Evolutionary conservation across 345 rosid genomes (phyloP).

Genomic region (Turritis glabra): DNA sequence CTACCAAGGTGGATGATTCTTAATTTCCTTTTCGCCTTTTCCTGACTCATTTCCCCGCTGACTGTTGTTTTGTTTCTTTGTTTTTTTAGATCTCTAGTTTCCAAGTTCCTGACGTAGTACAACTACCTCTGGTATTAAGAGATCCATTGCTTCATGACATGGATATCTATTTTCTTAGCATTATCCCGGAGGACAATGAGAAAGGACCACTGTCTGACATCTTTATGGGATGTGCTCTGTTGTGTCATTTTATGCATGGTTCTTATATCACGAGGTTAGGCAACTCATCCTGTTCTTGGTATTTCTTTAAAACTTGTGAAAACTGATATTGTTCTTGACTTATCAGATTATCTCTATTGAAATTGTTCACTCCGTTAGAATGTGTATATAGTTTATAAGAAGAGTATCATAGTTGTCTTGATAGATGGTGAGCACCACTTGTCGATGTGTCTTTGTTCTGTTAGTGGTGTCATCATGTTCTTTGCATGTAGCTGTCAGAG

Average conservation of each 20-base stretch:
- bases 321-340: constrained; percentile 7
- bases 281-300: constrained; percentile 25
- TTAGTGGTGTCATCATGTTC: constrained; percentile 13
- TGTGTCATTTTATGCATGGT: constrained; percentile 71
- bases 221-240: constrained; percentile 61
- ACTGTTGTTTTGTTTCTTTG: constrained; percentile 22
- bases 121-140: constrained; percentile 69
- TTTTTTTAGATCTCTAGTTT: constrained; percentile 48
- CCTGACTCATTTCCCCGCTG: constrained; percentile 24
- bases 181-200: constrained; percentile 47
- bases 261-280: constrained; percentile 63
- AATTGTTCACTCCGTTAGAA: background rate
- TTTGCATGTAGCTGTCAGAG: constrained; percentile 21
- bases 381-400: background rate
- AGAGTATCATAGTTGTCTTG: constrained; percentile 19
- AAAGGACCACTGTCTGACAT: constrained; percentile 60
- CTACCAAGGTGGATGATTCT: constrained; percentile 37
- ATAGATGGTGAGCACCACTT: background rate
- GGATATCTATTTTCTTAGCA: constrained; percentile 59
- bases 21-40: constrained; percentile 1
- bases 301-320: constrained; percentile 7
- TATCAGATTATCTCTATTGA: constrained; percentile 16
- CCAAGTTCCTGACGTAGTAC: constrained; percentile 47
- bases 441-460: constrained; percentile 14
- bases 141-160: constrained; percentile 74